Percentiles rank a stretch among this genome's conserved stretches.
phyloP scores from a whole-genome alignment of 768 basidiomycete species.

The Tulasnella sp. region DNA sequence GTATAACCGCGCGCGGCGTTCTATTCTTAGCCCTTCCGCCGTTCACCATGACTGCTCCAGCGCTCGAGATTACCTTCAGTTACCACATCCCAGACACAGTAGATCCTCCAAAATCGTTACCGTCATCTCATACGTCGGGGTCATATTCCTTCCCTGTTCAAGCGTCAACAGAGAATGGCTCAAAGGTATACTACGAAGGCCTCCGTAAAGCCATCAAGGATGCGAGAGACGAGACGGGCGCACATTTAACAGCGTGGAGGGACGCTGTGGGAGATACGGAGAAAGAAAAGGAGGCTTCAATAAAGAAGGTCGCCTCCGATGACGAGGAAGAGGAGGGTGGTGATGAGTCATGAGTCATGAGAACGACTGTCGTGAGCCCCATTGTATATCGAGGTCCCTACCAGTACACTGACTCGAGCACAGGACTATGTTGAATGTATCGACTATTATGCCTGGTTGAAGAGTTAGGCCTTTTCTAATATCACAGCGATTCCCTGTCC shows the following conservation, averaged over 20 bases:
- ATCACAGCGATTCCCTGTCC: conserved; percentile 29
- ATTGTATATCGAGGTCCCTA: neutral
- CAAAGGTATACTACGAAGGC: neutral
- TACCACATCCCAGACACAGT: neutral
- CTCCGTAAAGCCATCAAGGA: conserved; percentile 31
- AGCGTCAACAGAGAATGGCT: neutral
- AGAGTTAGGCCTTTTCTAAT: conserved; percentile 23
- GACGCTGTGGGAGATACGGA: conserved; percentile 59
- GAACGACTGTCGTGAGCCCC: neutral
- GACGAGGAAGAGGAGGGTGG: conserved; percentile 27
- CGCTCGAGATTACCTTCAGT: neutral
- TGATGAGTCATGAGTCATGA: conserved; percentile 30
- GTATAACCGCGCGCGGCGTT: too few species aligned
- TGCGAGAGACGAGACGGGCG: conserved; percentile 45
- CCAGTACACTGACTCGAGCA: neutral
- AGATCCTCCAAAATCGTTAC: neutral
- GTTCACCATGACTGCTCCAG: conserved; percentile 4
- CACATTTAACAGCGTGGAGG: conserved; percentile 61
- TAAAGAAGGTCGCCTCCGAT: conserved; percentile 21
- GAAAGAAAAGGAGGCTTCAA: conserved; percentile 39
- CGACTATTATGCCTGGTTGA: too few species aligned
- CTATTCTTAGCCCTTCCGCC: too few species aligned
- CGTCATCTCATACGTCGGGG: neutral
- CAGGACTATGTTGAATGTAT: neutral
- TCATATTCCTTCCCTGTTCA: conserved; percentile 4